phyloP scores from a whole-genome alignment of 2,329 filamentous ascomycete species.

The Neoscytalidium dimidiatum region DNA sequence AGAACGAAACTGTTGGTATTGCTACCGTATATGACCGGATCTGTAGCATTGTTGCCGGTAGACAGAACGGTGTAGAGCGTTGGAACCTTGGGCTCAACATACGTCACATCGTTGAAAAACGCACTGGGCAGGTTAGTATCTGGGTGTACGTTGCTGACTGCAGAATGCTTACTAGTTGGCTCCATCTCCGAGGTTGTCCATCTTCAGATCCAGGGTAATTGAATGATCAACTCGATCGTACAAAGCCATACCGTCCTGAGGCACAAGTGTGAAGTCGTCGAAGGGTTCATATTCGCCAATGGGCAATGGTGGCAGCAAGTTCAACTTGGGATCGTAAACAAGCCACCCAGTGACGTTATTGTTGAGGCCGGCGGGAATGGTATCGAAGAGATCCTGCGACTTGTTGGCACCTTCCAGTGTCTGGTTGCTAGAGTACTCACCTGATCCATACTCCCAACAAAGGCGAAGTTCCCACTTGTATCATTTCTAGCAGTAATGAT shows the following conservation, averaged over 20 bases:
- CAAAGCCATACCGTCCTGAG: conserved; percentile 65
- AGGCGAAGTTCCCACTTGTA: conserved; percentile 59
- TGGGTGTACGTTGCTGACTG: background rate
- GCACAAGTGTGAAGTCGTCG: conserved; percentile 73
- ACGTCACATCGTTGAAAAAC: conserved; percentile 73
- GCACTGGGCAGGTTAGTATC: conserved; percentile 32
- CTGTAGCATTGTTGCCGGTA: conserved; percentile 51
- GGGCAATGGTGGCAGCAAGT: conserved; percentile 52
- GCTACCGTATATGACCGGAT: conserved; percentile 48
- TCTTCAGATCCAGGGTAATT: conserved; percentile 61
- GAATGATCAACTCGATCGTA: conserved; percentile 63
- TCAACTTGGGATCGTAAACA: conserved; percentile 53
- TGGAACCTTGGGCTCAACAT: conserved; percentile 73
- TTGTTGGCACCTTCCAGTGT: background rate
- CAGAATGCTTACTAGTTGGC: conserved; percentile 58
- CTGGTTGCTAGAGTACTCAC: conserved; percentile 27
- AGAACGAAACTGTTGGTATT: conserved; percentile 65
- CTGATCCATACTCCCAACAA: conserved; percentile 54
- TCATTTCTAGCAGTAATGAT: conserved; percentile 63
- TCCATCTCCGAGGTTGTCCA: conserved; percentile 69
- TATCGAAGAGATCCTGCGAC: conserved; percentile 60
- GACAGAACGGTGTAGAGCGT: conserved; percentile 76
- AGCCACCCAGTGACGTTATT: conserved; percentile 61
- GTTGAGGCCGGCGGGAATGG: conserved; percentile 67
- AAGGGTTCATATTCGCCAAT: conserved; percentile 66